Evolutionary conservation across 306 rosid genomes (phyloP), one percentile per base, ranked within the genome.

Genomic region (Ochetophila trinervis): DNA sequence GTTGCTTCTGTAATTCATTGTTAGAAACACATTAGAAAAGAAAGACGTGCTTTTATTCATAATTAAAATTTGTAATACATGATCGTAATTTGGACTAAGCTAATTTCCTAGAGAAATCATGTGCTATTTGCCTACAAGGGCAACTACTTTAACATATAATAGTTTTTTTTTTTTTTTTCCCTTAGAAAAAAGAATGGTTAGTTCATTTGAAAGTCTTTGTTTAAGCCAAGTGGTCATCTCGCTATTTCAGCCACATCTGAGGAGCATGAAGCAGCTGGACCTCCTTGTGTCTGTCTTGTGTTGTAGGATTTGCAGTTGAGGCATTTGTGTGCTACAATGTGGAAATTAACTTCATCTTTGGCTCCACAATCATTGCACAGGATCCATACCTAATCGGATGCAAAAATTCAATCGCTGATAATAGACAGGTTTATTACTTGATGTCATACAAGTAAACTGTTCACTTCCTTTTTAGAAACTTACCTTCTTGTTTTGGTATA

Each of bases 291-390:
- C 75, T 72, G 88, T 68, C 85, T 76, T 8, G 96, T 84, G 71
- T 86, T 88, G 81, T 86, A 84, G 40, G 91, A 88, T 24, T 78
- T 82, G 84, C 92, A 89, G 57, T 71, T 71, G 13, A 54, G 65
- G 59, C 96, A 89, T 74, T 86, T 89, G 53, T 72, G 90, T 2
- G 75, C 96, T 54, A 89, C 79, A 18, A 86, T 40, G 55, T 86
- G 88, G 79, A 82, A 86, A 22, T 77, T 77, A 40, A 82, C 90
- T 60, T 76, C 68, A 19, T 85, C 73, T 66, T 84, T 83, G 15
- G 64, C 77, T 55, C 90, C 85, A 76, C 92, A 89, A 53, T 89
- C 96, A 77, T 86, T 89, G 82, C 90, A 86, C 2, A 86, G 80
- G 70, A 89, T 84, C 96, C 90, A 80, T n/a, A 89, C 88, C 90